Percentiles rank a stretch among this genome's conserved stretches.
Conservation (phyloP, 257 asterid species). For the Forsythia suspensa region DNA sequence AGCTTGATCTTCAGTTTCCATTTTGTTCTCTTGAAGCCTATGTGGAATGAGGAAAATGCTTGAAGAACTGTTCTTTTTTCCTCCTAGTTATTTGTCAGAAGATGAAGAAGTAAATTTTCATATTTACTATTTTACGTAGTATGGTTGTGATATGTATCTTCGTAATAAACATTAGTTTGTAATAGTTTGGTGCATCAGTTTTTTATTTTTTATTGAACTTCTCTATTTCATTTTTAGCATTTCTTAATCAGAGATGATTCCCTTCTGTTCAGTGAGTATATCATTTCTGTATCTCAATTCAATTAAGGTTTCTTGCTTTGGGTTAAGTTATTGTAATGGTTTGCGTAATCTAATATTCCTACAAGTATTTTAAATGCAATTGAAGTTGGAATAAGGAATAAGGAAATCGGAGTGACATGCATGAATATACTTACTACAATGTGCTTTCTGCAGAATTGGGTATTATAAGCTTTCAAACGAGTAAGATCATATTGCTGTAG, state of each 20-base stretch:
- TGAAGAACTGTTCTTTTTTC: background rate
- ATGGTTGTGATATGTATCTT: no score
- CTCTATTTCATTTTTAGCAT: no score
- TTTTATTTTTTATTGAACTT: background rate
- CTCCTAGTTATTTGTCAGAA: background rate
- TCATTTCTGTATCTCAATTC: no score
- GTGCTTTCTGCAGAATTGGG: background rate
- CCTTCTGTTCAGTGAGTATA: no score
- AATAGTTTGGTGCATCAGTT: background rate
- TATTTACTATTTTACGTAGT: no score
- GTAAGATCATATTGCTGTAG: constrained; percentile 2
- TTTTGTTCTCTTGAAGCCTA: no score
- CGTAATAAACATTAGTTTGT: background rate
- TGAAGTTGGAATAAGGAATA: background rate
- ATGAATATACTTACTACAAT: background rate
- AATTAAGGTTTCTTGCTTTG: background rate
- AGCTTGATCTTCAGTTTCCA: no score
- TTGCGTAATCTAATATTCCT: no score
- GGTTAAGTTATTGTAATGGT: background rate
- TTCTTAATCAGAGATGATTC: no score
- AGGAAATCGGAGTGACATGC: background rate
- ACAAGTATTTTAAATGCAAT: background rate
- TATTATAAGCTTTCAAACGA: background rate
- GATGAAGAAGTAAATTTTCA: no score
- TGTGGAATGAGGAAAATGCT: no score